Conservation (phyloP, 495 filamentous ascomycete species). For the Penicillium fimorum region DNA sequence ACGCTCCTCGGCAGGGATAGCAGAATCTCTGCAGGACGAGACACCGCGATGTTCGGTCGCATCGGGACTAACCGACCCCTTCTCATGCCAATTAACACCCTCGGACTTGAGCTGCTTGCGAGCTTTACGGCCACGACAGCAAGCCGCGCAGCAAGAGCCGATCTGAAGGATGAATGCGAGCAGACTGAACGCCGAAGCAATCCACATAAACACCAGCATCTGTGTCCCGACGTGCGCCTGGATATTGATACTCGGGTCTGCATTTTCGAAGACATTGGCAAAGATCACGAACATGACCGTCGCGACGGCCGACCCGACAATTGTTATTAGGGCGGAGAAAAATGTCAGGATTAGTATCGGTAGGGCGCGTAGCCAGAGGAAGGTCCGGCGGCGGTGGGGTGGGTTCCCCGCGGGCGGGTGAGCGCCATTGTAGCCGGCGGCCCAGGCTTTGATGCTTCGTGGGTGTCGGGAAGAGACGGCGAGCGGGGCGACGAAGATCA, state of each 20-base stretch:
- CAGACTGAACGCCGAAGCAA: constrained; percentile 63
- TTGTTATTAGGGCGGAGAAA: constrained; percentile 60
- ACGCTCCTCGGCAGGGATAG: neutral
- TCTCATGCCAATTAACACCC: constrained; percentile 24
- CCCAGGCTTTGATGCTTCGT: constrained; percentile 35
- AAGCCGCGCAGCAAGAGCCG: constrained; percentile 63
- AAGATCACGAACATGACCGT: constrained; percentile 82
- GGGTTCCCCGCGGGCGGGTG: constrained; percentile 18
- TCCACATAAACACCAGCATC: constrained; percentile 93
- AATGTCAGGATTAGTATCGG: constrained; percentile 60
- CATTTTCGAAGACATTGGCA: constrained; percentile 61
- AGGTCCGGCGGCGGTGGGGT: constrained; percentile 45
- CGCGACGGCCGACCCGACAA: constrained; percentile 68
- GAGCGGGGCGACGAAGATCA: constrained; percentile 61
- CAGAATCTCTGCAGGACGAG: neutral
- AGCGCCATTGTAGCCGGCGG: constrained; percentile 13
- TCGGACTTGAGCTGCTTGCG: constrained; percentile 39
- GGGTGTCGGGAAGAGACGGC: constrained; percentile 55
- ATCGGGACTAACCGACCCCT: constrained; percentile 4
- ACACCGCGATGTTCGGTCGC: neutral
- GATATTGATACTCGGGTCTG: constrained; percentile 70
- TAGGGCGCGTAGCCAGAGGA: constrained; percentile 48
- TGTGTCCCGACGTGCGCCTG: constrained; percentile 61
- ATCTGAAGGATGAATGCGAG: constrained; percentile 69
- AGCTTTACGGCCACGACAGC: constrained; percentile 44